A percentile compares a stretch with the other conserved stretches of the same genome.
Evolutionary conservation across 2,329 filamentous ascomycete species (phyloP).

Genomic region (Falciphora oryzae): DNA sequence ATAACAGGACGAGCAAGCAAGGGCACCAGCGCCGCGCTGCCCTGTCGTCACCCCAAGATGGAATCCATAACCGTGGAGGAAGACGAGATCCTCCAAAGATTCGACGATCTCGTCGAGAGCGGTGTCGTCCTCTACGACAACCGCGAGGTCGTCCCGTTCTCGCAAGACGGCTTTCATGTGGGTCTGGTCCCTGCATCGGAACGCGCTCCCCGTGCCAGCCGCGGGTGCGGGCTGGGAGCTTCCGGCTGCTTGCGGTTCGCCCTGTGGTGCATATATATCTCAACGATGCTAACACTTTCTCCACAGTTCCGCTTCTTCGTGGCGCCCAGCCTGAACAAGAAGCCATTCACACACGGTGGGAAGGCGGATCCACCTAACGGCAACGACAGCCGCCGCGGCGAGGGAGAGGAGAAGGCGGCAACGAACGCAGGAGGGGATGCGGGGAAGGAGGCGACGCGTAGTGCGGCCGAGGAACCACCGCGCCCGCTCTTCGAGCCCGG

Average conservation of each 20-base stretch:
- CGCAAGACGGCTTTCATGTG: background rate
- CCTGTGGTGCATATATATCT: background rate
- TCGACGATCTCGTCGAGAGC: conserved; percentile 18
- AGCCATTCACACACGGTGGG: conserved; percentile 11
- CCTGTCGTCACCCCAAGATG: background rate
- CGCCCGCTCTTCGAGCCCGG: conserved; percentile 19
- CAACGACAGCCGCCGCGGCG: conserved; percentile 4
- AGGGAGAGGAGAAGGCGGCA: background rate
- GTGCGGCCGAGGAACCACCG: conserved; percentile 4
- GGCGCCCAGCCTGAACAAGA: conserved; percentile 10
- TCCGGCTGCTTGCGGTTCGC: background rate
- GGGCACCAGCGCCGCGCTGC: too few relatives aligned
- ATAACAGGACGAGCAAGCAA: background rate
- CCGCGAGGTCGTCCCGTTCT: background rate
- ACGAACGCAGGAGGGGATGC: background rate
- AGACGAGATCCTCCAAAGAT: conserved; percentile 16
- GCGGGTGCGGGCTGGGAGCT: conserved; percentile 5
- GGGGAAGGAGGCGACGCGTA: background rate
- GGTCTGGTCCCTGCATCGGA: conserved; percentile 13
- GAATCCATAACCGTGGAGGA: conserved; percentile 8
- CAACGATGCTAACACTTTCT: background rate
- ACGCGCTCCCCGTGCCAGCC: conserved; percentile 10
- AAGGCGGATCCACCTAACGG: conserved; percentile 18
- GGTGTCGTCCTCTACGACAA: conserved; percentile 19
- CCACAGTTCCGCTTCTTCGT: conserved; percentile 18